Conservation (phyloP, 148 eudicot species). For the Rhododendron griersonianum region DNA sequence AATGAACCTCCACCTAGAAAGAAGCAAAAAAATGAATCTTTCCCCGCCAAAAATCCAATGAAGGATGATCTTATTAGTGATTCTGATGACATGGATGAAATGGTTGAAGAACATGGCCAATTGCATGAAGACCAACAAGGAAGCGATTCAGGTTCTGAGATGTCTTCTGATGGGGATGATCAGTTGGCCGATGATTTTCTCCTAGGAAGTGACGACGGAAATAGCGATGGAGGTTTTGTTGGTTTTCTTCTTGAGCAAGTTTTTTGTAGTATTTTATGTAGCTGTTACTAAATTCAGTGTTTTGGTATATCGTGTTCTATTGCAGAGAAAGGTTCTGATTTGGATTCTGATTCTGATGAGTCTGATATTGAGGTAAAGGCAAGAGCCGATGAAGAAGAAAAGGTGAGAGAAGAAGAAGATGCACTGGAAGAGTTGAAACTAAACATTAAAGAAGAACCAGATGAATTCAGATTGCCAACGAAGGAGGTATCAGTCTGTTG, state of each 20-base stretch:
- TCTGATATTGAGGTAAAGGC: conserved; percentile 47
- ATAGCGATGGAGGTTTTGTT: conserved; percentile 37
- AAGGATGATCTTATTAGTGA: conserved; percentile 30
- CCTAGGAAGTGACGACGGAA: conserved; percentile 53
- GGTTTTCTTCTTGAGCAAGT: background rate
- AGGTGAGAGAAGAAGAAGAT: conserved; percentile 39
- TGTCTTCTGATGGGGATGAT: conserved; percentile 57
- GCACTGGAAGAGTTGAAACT: conserved; percentile 49
- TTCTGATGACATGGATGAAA: conserved; percentile 32
- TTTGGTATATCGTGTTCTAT: background rate
- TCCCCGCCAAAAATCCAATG: conserved; percentile 14
- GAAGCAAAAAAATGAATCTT: conserved; percentile 2
- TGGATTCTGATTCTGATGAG: conserved; percentile 38
- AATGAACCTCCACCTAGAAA: background rate
- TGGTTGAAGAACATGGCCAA: conserved; percentile 11
- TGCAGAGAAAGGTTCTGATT: conserved; percentile 30
- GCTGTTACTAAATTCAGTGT: background rate
- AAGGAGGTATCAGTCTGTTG: conserved; percentile 40
- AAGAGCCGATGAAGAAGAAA: conserved; percentile 37
- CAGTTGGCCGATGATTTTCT: conserved; percentile 53
- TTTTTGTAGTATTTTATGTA: background rate
- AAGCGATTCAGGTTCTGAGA: conserved; percentile 29
- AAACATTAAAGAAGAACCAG: conserved; percentile 62
- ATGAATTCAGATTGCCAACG: conserved; percentile 66
- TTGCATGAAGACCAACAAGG: conserved; percentile 25